These are phyloP conservation scores for Tricholoma sp. DNA, from an alignment of 768 basidiomycete genomes.

Conservation along the genomic window DNA sequence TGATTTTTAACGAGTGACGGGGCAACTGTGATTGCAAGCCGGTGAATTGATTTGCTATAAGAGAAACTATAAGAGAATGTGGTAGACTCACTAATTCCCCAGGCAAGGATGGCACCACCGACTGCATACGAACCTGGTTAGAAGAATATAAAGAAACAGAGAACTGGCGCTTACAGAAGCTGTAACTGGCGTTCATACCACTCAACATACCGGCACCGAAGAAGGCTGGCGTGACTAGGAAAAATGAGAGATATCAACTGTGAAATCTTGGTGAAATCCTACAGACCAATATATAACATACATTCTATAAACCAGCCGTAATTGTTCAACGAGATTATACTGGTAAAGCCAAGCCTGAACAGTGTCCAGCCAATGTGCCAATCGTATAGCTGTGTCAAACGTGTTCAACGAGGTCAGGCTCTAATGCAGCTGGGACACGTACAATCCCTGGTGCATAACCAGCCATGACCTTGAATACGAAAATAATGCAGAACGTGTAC, in stretches of 20 bases:
- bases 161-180: conserved; percentile 41
- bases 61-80: neutral
- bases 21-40: conserved; percentile 30
- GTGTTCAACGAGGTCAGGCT: neutral
- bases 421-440: conserved; percentile 11
- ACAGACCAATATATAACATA: conserved; percentile 17
- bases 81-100: conserved; percentile 46
- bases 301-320: conserved; percentile 54
- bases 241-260: neutral
- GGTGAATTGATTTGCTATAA: neutral
- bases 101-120: conserved; percentile 49
- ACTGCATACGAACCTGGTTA: conserved; percentile 25
- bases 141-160: neutral
- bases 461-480: conserved; percentile 48
- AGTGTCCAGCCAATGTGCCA: conserved; percentile 64
- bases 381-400: conserved; percentile 41
- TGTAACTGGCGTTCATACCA: conserved; percentile 51
- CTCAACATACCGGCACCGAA: conserved; percentile 56
- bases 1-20: conserved; percentile 50
- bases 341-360: conserved; percentile 52
- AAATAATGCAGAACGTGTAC: conserved; percentile 39
- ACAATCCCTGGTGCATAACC: conserved; percentile 58
- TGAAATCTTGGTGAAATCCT: neutral
- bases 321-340: conserved; percentile 55
- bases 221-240: conserved; percentile 48